Evolutionary conservation across 108 stramenopile genomes (phyloP).

Genomic region (Cyclotella atomus): DNA sequence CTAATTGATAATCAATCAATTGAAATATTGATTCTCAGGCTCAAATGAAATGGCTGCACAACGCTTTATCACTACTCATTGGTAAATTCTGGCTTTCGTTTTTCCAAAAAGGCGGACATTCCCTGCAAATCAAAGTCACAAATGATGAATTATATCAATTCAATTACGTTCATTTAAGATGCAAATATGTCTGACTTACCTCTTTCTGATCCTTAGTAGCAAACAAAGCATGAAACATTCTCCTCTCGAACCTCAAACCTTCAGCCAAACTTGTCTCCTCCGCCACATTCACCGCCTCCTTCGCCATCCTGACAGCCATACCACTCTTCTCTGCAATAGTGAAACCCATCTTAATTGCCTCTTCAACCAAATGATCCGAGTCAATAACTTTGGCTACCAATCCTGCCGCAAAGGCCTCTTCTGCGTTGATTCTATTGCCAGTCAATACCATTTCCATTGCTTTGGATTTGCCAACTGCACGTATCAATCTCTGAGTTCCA

Average conservation of each 20-base stretch:
- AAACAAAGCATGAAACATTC: constrained; percentile 97
- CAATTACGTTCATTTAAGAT: background rate
- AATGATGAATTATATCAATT: background rate
- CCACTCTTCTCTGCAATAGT: constrained; percentile 91
- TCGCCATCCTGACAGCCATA: constrained; percentile 83
- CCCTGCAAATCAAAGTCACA: constrained; percentile 22
- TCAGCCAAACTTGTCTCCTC: constrained; percentile 93
- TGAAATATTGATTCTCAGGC: too few species aligned
- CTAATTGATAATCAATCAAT: too few species aligned
- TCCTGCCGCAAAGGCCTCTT: constrained; percentile 88
- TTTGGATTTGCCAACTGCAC: constrained; percentile 97
- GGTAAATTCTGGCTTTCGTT: constrained; percentile 73
- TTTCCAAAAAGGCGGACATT: constrained; percentile 86
- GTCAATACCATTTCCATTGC: constrained; percentile 98
- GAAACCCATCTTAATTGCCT: constrained; percentile 90
- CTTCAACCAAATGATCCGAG: constrained; percentile 73
- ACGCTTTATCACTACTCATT: too few species aligned
- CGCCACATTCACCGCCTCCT: constrained; percentile 98
- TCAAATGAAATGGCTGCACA: too few species aligned
- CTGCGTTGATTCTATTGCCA: constrained; percentile 90
- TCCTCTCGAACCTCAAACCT: constrained; percentile 94
- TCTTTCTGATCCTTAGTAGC: constrained; percentile 98
- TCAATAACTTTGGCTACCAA: constrained; percentile 93
- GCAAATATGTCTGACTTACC: constrained; percentile 38
- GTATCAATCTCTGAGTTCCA: constrained; percentile 96